Evolutionary conservation across 1,284 basidiomycete species (phyloP).

Genomic region (Ustilago crameri): DNA sequence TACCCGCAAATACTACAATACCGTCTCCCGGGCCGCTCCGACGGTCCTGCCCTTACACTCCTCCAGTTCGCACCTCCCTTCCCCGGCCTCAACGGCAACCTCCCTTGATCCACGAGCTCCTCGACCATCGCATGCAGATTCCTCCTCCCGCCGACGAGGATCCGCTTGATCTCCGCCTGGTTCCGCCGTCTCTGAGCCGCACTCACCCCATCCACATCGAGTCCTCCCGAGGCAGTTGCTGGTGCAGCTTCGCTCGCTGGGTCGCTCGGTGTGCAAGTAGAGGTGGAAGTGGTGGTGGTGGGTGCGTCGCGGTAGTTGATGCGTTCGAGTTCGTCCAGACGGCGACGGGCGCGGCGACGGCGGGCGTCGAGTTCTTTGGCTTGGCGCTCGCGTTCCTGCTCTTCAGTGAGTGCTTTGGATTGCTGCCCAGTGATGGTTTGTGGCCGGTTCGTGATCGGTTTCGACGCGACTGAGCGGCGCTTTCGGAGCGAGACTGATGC

Average conservation of each 20-base stretch:
- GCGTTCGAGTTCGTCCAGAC: slow-evolving; percentile 41
- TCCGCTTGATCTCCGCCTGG: slow-evolving; percentile 36
- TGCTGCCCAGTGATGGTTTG: slow-evolving; percentile 48
- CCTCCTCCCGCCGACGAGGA: slow-evolving; percentile 20
- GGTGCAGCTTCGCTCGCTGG: neutral
- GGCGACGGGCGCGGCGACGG: slow-evolving; percentile 33
- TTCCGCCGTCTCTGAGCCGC: slow-evolving; percentile 28
- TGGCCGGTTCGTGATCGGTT: slow-evolving; percentile 41
- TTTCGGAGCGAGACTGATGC: slow-evolving; percentile 40
- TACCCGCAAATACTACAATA: slow-evolving; percentile 47
- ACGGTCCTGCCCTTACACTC: slow-evolving; percentile 18
- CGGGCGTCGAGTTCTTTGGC: slow-evolving; percentile 37
- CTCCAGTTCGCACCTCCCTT: slow-evolving; percentile 26
- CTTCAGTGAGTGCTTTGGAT: slow-evolving; percentile 33
- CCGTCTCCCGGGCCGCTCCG: slow-evolving; percentile 17
- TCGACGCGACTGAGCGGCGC: slow-evolving; percentile 30
- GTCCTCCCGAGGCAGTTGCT: neutral
- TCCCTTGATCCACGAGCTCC: slow-evolving; percentile 38
- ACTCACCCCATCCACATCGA: slow-evolving; percentile 7
- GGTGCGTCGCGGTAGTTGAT: slow-evolving; percentile 46
- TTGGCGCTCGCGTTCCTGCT: slow-evolving; percentile 43
- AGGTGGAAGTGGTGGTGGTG: slow-evolving; percentile 6
- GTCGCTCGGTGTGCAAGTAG: slow-evolving; percentile 3
- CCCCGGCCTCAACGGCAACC: slow-evolving; percentile 16
- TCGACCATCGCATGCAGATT: slow-evolving; percentile 37